Conservation (phyloP, 2,329 filamentous ascomycete species). For the Penicillium sp. region DNA sequence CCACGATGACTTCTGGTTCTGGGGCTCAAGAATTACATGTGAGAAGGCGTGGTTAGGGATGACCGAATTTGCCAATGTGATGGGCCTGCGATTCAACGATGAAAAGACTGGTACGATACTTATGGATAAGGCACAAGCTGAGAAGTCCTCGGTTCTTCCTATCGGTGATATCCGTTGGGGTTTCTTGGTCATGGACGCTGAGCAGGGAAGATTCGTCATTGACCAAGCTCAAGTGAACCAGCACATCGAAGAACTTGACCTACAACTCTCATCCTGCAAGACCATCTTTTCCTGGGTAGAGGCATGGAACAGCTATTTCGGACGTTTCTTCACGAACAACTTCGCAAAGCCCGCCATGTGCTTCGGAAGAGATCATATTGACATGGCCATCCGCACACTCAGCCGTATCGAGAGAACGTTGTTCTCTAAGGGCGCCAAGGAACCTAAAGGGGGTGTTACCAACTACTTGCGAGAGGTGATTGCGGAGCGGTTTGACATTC, state of each 20-base stretch:
- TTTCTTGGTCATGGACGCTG: conserved; percentile 56
- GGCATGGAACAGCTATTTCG: conserved; percentile 59
- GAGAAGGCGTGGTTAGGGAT: conserved; percentile 60
- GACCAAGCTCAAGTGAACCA: conserved; percentile 58
- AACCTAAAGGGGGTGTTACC: conserved; percentile 45
- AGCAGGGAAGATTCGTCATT: conserved; percentile 57
- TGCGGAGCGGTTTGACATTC: conserved; percentile 50
- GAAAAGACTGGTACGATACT: conserved; percentile 57
- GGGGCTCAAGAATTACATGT: conserved; percentile 56
- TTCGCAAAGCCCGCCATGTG: conserved; percentile 57
- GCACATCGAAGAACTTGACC: conserved; percentile 59
- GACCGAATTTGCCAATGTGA: conserved; percentile 52
- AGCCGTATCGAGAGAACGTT: conserved; percentile 52
- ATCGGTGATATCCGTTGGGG: conserved; percentile 58
- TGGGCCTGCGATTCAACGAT: conserved; percentile 58
- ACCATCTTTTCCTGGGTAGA: conserved; percentile 60
- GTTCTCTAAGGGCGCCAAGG: conserved; percentile 38
- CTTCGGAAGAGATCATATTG: conserved; percentile 55
- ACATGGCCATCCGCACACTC: conserved; percentile 54
- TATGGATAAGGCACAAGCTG: conserved; percentile 27
- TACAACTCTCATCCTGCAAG: conserved; percentile 55
- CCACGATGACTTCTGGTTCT: conserved; percentile 68
- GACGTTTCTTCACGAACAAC: conserved; percentile 57
- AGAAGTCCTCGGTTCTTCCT: conserved; percentile 41
- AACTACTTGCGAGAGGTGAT: conserved; percentile 57